These are phyloP conservation scores for Cyberlindnera xishuangbannaensis DNA, from an alignment of 805 yeast species.

Conservation along the genomic window DNA sequence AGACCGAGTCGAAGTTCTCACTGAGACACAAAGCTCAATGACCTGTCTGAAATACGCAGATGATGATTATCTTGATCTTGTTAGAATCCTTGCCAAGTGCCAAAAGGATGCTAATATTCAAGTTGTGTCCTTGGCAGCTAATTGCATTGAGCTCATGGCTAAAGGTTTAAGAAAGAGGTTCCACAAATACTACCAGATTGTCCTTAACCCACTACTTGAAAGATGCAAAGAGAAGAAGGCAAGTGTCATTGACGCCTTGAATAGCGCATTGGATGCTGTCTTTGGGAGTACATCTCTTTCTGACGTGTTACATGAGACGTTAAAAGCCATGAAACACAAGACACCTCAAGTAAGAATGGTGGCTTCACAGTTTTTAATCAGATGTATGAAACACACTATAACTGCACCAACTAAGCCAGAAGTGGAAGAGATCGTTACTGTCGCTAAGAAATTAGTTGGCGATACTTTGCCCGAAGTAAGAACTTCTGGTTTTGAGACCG, in stretches of 20 bases:
- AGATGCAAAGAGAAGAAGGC: slow-evolving; percentile 86
- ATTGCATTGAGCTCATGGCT: slow-evolving; percentile 54
- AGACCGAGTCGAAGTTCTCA: slow-evolving; percentile 81
- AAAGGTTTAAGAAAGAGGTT: slow-evolving; percentile 59
- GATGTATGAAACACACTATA: slow-evolving; percentile 51
- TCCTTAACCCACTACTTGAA: slow-evolving; percentile 64
- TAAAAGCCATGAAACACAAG: slow-evolving; percentile 62
- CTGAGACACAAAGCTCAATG: slow-evolving; percentile 45
- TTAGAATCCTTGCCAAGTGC: slow-evolving; percentile 60
- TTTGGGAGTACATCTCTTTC: slow-evolving; percentile 44
- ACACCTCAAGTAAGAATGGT: slow-evolving; percentile 80
- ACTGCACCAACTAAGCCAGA: slow-evolving; percentile 46
- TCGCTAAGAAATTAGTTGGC: slow-evolving; percentile 55
- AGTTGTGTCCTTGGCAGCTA: slow-evolving; percentile 76
- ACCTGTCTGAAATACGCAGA: slow-evolving; percentile 50
- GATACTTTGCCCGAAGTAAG: slow-evolving; percentile 87
- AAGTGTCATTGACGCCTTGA: slow-evolving; percentile 67
- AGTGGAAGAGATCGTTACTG: slow-evolving; percentile 49
- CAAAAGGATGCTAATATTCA: slow-evolving; percentile 86
- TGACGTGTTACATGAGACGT: slow-evolving; percentile 54
- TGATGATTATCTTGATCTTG: slow-evolving; percentile 62
- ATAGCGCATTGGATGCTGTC: slow-evolving; percentile 57
- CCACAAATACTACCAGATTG: slow-evolving; percentile 43
- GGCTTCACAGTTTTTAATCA: slow-evolving; percentile 54
- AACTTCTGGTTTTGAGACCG: slow-evolving; percentile 64